A percentile compares a stretch with the other conserved stretches of the same genome.
These are phyloP conservation scores for Phytopythium kandeliae DNA, from an alignment of 352 stramenopile genomes.

Conservation along the genomic window DNA sequence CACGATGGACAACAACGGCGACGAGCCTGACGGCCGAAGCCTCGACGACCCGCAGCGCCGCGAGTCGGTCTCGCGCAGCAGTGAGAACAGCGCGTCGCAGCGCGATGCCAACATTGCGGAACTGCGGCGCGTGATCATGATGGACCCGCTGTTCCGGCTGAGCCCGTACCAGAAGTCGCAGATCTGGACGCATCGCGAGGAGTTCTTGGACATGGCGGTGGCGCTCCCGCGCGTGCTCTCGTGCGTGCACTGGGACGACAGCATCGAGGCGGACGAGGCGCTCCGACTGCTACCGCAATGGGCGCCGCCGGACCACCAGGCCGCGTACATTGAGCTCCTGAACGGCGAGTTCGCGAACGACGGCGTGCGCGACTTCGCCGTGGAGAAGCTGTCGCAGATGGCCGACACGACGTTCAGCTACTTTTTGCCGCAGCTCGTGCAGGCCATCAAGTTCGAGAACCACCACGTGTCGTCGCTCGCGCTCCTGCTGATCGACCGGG, in stretches of 20 bases:
- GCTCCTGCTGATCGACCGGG: constrained; percentile 81
- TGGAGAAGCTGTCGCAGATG: constrained; percentile 75
- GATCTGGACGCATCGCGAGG: constrained; percentile 75
- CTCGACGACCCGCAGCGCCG: constrained; percentile 35
- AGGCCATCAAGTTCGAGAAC: constrained; percentile 88
- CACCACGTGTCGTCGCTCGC: constrained; percentile 73
- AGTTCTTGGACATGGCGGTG: constrained; percentile 68
- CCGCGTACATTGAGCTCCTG: constrained; percentile 80
- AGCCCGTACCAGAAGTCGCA: constrained; percentile 80
- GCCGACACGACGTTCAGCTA: constrained; percentile 86
- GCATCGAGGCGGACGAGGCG: constrained; percentile 61
- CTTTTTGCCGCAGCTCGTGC: constrained; percentile 85
- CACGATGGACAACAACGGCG: constrained; percentile 33
- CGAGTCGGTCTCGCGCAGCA: constrained; percentile 52
- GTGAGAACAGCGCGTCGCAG: constrained; percentile 43
- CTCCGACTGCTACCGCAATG: constrained; percentile 64
- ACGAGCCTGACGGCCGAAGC: constrained; percentile 50
- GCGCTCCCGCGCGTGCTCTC: constrained; percentile 76
- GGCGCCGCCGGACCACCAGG: constrained; percentile 62
- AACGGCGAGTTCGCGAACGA: constrained; percentile 78
- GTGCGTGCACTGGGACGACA: constrained; percentile 77
- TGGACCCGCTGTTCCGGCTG: constrained; percentile 77
- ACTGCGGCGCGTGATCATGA: constrained; percentile 70
- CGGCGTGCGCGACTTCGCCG: constrained; percentile 66
- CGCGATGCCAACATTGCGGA: constrained; percentile 52